Base-by-base conservation (phyloP, 2,329 filamentous ascomycete species). In the Penicillium sp. region DNA sequence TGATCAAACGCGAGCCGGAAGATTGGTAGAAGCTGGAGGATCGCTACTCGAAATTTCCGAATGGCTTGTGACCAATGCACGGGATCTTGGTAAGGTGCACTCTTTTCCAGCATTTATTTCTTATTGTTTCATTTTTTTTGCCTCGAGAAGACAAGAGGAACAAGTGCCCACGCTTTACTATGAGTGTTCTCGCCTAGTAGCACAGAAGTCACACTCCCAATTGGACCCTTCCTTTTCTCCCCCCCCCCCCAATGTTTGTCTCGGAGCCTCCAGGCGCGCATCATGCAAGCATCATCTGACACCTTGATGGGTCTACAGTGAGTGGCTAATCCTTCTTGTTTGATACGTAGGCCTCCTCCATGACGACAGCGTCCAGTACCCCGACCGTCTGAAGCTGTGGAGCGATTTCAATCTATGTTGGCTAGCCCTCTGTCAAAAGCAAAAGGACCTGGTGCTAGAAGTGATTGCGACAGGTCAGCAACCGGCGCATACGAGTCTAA, bases 321-420 rank as follows among this genome's bases (percentile, higher is more conserved):
- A 38, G 57, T 62, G 56, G 53, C 61, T 65, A 65, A 68, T 61
- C 48, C 35, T 45, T 29, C 51, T 61, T 61, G 56, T 61, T 42
- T 63, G 53, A 58, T 61, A 65, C 69, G 61, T 75, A 96, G 92
- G 91, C 56, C 85, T 97, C 66, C 87, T 89, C 63, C 85, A 88
- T 68, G 92, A 97, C 77, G 89, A 96, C 72, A 85, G 89, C 69
- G 81, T 81, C 51, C 82, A 90, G 54, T 86, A 94, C 69, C 77
- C 82, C 54, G 88, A 94, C 65, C 87, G 92, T 53, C 83, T 96
- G 62, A 87, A 88, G 69, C 78, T 97, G 7, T 99, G 94, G 94
- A 87, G 89, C 66, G 89, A 97, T 64, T 96, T 97, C 78, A 97
- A 99, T 74, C 83, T 90, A 56, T 92, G 90, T 57, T 97, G 93